Evolutionary conservation across 2,329 filamentous ascomycete genomes (phyloP), one percentile per base, ranked within the genome.

Genomic region (Didymella keratinophila): DNA sequence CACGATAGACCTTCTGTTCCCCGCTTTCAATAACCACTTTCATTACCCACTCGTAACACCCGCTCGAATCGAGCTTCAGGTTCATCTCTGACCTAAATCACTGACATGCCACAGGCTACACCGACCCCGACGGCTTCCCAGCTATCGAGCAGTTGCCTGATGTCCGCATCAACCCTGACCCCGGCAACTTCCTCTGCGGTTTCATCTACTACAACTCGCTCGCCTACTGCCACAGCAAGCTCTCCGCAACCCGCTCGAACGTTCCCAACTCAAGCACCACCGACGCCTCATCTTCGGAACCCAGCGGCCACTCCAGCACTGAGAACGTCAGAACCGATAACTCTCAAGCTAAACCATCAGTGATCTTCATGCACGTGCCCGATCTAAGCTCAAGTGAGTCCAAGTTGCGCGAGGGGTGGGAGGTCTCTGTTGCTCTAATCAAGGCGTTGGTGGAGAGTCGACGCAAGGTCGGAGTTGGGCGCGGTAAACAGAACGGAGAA

Each of bases 131-230:
- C 21, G 52, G 51, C 7, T 43, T n/a, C 14, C 34, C 43, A 2
- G 32, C 8, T 6, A 43, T 32, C 11, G 52, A 61, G 3, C 36
- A 42, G 14, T 16, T 23, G 6, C 61, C 71, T 0, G 73, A 76
- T 60, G 70, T 76, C 6, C 62, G 72, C 1, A 50, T 68, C 1
- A 71, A 67, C 12, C 62, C 62, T 2, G 72, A 77, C 53, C 71
- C 75, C 1, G 73, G 75, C 3, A 76, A 76, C 28, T 76, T 76
- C 47, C 30, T 77, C 54, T 77, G 75, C 16, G 75, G 73, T 0
- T 76, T 77, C 50, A 74, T 74, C 5, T 76, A 77, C 60, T 76
- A 69, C 27, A 74, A 73, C 41, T 71, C 69, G 10, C 56, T 77
- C 9, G 73, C 72, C 32, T 68, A 72, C 36, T 76, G 68, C 37